Evolutionary conservation across 2,329 filamentous ascomycete genomes (phyloP).

Genomic region (Neonectria neomacrospora): DNA sequence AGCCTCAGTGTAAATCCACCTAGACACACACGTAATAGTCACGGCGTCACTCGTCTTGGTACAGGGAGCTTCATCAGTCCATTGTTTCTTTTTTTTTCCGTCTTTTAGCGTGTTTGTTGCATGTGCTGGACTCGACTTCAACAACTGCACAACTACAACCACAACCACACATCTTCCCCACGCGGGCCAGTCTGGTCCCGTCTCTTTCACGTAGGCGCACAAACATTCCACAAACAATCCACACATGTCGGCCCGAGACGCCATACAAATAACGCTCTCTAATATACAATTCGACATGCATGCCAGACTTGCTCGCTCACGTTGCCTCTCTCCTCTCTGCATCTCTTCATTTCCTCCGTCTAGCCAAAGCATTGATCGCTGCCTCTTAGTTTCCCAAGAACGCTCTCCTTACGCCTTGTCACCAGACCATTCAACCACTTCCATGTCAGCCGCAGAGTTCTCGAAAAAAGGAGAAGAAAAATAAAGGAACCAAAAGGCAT

Average conservation of each 20-base stretch:
- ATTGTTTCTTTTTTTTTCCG: conserved; percentile 34
- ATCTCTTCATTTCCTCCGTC: conserved; percentile 6
- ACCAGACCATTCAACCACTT: conserved; percentile 38
- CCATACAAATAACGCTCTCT: conserved; percentile 35
- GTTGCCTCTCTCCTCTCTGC: conserved; percentile 1
- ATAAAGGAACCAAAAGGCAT: conserved; percentile 34
- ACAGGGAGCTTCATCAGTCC: conserved; percentile 27
- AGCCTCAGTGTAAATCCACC: neutral
- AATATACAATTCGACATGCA: conserved; percentile 45
- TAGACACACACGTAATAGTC: neutral
- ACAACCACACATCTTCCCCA: conserved; percentile 18
- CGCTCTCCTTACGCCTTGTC: conserved; percentile 31
- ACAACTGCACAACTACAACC: conserved; percentile 20
- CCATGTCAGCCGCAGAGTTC: conserved; percentile 27
- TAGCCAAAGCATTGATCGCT: conserved; percentile 34
- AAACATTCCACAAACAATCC: conserved; percentile 17
- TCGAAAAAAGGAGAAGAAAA: conserved; percentile 31
- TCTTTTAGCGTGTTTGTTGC: conserved; percentile 38
- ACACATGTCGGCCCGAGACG: conserved; percentile 37
- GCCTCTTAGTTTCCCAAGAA: conserved; percentile 15
- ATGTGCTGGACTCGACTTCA: conserved; percentile 37
- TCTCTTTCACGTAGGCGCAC: conserved; percentile 21
- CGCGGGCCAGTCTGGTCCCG: conserved; percentile 14
- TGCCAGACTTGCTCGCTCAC: conserved; percentile 16
- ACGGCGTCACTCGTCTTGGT: neutral